Base-by-base conservation (phyloP, 208 protist genomes). In the Acanthamoeba lenticulata region DNA sequence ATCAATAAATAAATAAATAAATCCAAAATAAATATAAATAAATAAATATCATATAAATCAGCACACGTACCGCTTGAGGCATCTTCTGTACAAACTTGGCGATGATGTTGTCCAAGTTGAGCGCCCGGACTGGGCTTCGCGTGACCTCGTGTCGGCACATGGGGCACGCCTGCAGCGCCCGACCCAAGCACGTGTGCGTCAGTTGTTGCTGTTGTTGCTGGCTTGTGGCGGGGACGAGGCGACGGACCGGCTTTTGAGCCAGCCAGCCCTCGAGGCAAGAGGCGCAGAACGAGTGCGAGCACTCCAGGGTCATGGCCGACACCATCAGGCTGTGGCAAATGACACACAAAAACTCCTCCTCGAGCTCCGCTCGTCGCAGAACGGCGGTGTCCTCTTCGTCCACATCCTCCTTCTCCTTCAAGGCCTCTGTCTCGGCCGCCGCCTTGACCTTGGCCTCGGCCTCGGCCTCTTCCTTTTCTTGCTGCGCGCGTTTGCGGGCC, bases 31-130 rank as follows among this genome's bases (percentile, higher is more conserved):
- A n/a, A n/a, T n/a, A n/a, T n/a, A n/a, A n/a, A n/a, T n/a, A n/a
- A n/a, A n/a, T n/a, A n/a, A n/a, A n/a, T n/a, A n/a, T n/a, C n/a
- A n/a, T n/a, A n/a, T n/a, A n/a, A n/a, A n/a, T n/a, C n/a, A n/a
- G n/a, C n/a, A n/a, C n/a, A n/a, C 5, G 57, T 90, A 90, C 83
- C 2, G 7, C n/a, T 69, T 6, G 24, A 27, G 83, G 83, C 29
- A 90, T 38, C 36, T 90, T 90, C 27, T 90, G 49, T n/a, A 90
- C 83, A 67, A 90, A 67, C 57, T 90, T 90, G 3, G 3, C 52
- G 36, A 90, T 90, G 19, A 90, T 69, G 32, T 90, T 90, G 32
- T 90, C 83, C 83, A 90, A 67, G 49, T 67, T 90, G 49, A 57
- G 83, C 47, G 83, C 45, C 38, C 83, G 42, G 29, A 90, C 52